phyloP scores from a whole-genome alignment of 1,284 basidiomycete species.

The Ganoderma lingzhi region DNA sequence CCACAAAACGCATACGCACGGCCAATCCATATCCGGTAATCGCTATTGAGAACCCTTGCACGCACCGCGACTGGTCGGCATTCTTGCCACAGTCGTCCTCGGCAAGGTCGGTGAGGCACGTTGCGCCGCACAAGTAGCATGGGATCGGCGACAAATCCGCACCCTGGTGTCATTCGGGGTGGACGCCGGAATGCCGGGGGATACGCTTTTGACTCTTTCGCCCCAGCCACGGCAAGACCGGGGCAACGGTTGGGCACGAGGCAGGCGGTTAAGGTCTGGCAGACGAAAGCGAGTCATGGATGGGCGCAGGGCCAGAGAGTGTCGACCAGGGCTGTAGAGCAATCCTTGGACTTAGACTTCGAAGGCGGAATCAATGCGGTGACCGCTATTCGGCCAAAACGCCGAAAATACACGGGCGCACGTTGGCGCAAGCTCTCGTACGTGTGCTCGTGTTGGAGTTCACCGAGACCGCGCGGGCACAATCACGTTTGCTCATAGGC shows the following conservation, averaged over 20 bases:
- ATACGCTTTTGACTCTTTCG: not conserved
- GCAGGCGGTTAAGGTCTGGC: not conserved
- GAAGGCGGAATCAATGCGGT: not conserved
- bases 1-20: not conserved
- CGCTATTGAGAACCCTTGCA: not conserved
- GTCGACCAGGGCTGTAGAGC: not conserved
- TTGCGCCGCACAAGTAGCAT: not conserved
- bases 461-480: not conserved
- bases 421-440: not conserved
- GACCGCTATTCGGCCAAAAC: not conserved
- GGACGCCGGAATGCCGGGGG: conserved; percentile 5
- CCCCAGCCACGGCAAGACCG: not conserved
- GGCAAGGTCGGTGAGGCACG: conserved; percentile 3
- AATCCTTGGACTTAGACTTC: not conserved
- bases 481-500: not conserved
- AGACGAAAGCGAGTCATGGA: not conserved
- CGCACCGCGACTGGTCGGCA: not conserved
- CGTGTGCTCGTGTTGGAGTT: not conserved
- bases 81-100: not conserved
- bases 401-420: not conserved
- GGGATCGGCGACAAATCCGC: not conserved
- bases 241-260: not conserved
- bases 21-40: conserved; percentile 1
- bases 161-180: conserved; percentile 15
- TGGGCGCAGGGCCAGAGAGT: not conserved